phyloP scores from a whole-genome alignment of 306 rosid species.

The Cicer cuneatum region DNA sequence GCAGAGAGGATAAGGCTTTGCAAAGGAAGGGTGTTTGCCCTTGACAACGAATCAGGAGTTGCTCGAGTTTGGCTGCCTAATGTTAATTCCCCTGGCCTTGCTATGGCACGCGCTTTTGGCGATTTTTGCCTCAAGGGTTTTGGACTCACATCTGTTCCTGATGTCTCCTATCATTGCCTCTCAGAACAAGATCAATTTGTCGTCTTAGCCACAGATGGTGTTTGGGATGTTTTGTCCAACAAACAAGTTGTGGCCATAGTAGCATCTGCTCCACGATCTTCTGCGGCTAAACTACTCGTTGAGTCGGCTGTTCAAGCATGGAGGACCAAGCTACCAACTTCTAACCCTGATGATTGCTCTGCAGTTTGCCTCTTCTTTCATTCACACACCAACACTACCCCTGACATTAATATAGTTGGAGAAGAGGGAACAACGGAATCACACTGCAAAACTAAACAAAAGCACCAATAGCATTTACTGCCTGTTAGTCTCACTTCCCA shows the following conservation, averaged over 20 bases:
- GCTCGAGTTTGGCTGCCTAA: slow-evolving; percentile 86
- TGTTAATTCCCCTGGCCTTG: slow-evolving; percentile 80
- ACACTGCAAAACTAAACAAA: background rate
- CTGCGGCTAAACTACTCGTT: slow-evolving; percentile 66
- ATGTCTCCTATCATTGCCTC: slow-evolving; percentile 57
- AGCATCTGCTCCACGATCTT: slow-evolving; percentile 58
- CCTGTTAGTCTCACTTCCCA: slow-evolving; percentile 19
- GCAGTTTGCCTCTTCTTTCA: slow-evolving; percentile 82
- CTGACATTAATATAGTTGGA: background rate
- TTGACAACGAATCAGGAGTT: slow-evolving; percentile 62
- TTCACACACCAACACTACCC: slow-evolving; percentile 15
- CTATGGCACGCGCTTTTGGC: slow-evolving; percentile 92
- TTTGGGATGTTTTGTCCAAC: slow-evolving; percentile 90
- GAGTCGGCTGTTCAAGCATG: slow-evolving; percentile 73
- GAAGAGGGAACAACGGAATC: background rate
- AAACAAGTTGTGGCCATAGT: slow-evolving; percentile 70
- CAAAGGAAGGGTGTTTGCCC: slow-evolving; percentile 83
- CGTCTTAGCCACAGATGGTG: slow-evolving; percentile 87
- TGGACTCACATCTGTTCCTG: slow-evolving; percentile 82
- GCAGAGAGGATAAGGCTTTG: slow-evolving; percentile 69
- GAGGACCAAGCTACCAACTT: slow-evolving; percentile 56
- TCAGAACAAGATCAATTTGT: slow-evolving; percentile 73
- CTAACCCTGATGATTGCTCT: slow-evolving; percentile 82
- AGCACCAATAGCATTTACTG: slow-evolving; percentile 20
- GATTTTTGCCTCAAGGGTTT: slow-evolving; percentile 82